Percentiles rank a stretch among this genome's conserved stretches.
Evolutionary conservation across 495 filamentous ascomycete species (phyloP).

Genomic region (Cercophora newfieldiana): DNA sequence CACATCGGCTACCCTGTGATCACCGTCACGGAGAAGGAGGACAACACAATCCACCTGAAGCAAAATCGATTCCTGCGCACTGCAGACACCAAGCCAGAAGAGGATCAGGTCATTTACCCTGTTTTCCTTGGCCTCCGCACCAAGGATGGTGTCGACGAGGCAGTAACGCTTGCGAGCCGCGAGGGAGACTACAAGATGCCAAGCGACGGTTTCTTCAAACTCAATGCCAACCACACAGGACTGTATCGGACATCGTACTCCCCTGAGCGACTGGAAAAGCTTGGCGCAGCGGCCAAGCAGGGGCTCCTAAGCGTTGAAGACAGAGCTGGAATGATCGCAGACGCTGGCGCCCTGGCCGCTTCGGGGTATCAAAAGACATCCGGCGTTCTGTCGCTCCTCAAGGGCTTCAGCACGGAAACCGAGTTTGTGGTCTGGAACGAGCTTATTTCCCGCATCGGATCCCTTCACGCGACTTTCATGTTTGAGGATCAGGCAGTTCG

Average conservation of each 20-base stretch:
- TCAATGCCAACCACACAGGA: conserved; percentile 75
- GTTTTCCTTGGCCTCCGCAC: conserved; percentile 70
- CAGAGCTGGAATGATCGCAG: conserved; percentile 92
- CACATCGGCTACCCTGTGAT: conserved; percentile 75
- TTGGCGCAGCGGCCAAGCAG: conserved; percentile 79
- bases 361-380: conserved; percentile 94
- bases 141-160: conserved; percentile 62
- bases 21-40: conserved; percentile 61
- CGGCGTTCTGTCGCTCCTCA: conserved; percentile 78
- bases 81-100: conserved; percentile 76
- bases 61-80: conserved; percentile 77
- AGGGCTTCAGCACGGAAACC: conserved; percentile 77
- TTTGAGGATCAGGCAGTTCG: conserved; percentile 76
- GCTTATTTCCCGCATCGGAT: conserved; percentile 72
- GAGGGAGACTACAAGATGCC: conserved; percentile 70
- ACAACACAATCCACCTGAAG: conserved; percentile 63
- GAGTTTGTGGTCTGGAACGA: conserved; percentile 96
- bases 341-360: conserved; percentile 85
- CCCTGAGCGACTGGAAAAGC: conserved; percentile 65
- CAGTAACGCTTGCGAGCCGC: conserved; percentile 66
- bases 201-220: conserved; percentile 70
- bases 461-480: conserved; percentile 79
- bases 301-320: conserved; percentile 90
- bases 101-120: conserved; percentile 75
- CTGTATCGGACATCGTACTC: conserved; percentile 73